Percentiles rank a stretch among this genome's conserved stretches.
phyloP scores from a whole-genome alignment of 129 eudicot species.

The Kitagawia praeruptora region DNA sequence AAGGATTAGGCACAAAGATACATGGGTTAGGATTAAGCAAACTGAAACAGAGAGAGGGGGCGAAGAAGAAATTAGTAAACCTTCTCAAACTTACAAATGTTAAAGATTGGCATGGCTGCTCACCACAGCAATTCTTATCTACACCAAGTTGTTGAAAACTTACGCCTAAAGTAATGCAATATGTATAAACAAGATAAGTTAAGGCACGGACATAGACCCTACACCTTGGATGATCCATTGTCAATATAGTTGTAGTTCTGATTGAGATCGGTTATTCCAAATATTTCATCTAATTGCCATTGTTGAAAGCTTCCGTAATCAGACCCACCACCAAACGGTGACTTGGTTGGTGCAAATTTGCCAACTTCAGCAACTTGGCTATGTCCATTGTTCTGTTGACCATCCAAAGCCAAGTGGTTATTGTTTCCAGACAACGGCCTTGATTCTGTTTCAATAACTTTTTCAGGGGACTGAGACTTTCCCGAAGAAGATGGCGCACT shows the following conservation, averaged over 20 bases:
- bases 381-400: conserved; percentile 32
- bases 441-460: conserved; percentile 32
- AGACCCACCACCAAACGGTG: conserved; percentile 47
- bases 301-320: conserved; percentile 51
- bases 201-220: neutral
- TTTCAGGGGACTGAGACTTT: conserved; percentile 39
- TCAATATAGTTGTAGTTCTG: conserved; percentile 50
- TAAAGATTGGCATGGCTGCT: neutral
- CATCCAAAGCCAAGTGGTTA: conserved; percentile 23
- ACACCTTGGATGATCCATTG: conserved; percentile 67
- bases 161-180: neutral
- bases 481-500: conserved; percentile 53
- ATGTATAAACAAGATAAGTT: neutral
- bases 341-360: conserved; percentile 32
- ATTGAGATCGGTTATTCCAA: conserved; percentile 49
- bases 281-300: conserved; percentile 81
- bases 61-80: neutral
- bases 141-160: neutral
- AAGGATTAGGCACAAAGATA: neutral
- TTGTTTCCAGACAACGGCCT: conserved; percentile 23
- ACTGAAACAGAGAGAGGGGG: too few relatives aligned
- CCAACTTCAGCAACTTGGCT: conserved; percentile 23
- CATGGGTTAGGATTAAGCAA: neutral
- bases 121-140: too few relatives aligned
- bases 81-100: neutral